Base-by-base conservation (phyloP, 1,284 basidiomycete species). In the Leccinum solheimii region DNA sequence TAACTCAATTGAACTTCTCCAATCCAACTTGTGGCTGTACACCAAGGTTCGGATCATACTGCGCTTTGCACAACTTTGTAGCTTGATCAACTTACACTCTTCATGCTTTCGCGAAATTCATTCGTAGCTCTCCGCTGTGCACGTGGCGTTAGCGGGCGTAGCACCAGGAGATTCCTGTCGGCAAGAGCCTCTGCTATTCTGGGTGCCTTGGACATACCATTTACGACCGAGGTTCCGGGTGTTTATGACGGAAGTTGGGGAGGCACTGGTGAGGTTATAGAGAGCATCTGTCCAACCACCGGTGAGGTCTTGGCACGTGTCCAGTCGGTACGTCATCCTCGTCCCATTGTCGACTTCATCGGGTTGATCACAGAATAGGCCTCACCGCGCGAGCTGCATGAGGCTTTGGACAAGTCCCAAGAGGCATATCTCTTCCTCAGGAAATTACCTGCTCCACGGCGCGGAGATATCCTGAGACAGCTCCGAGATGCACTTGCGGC, bases 381-480 rank as follows among this genome's bases (percentile, higher is more conserved):
- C 1, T 85, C 87, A 7, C 83, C 85, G 3, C 74, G 82, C 56
- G 93, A 96, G 69, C 80, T 93, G 9, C 81, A 87, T 55, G 76
- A 79, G 13, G 82, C 86, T 2, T 71, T 96, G 59, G 80, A 80
- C 56, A 86, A 83, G 65, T 81, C 89, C 9, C 80, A 87, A 43
- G 86, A 91, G 57, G 95, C 95, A 5, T 90, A 88, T 69, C 76
- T 78, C 26, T 70, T 78, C 54, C 89, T 97, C 73, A 83, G 94
- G 74, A 82, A 80, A 64, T 81, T 96, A 50, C 94, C 96, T 59
- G 94, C 92, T 8, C 95, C 96, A 1, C 86, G 85, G 57, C 81
- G 96, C 57, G 96, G 96, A 14, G 93, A 97, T 65, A 84, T 98
- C 34, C 75, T 98, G 62, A 82, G 95, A 66, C 92, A 97, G 76